Percentiles rank a stretch among this genome's conserved stretches.
These are phyloP conservation scores for Didymella arachidicola DNA, from an alignment of 2,329 filamentous ascomycete species.

Conservation along the genomic window DNA sequence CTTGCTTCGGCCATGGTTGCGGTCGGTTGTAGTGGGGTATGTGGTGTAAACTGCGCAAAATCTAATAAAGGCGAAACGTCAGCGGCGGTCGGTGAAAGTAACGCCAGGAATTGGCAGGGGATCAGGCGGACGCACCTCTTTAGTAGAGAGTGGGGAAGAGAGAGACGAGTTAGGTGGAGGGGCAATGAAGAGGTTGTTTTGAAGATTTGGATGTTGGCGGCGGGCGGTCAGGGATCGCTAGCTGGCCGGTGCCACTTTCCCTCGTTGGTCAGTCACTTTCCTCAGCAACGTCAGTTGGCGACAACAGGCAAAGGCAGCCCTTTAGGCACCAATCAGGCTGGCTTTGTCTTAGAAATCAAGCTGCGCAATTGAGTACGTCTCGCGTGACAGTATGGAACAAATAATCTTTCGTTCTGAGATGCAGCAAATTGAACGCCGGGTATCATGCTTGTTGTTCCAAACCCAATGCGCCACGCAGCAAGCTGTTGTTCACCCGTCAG, in stretches of 20 bases:
- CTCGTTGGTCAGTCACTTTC: conserved; percentile 12
- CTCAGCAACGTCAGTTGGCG: conserved; percentile 22
- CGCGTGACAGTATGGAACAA: not conserved
- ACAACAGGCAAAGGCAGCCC: conserved; percentile 29
- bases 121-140: conserved; percentile 38
- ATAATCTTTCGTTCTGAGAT: conserved; percentile 3
- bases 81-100: conserved; percentile 28
- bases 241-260: conserved; percentile 20
- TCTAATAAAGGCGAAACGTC: conserved; percentile 28
- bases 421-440: conserved; percentile 38
- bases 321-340: conserved; percentile 35
- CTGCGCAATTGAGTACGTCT: not conserved
- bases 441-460: conserved; percentile 44
- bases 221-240: conserved; percentile 20
- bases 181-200: conserved; percentile 27
- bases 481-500: conserved; percentile 29
- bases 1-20: conserved; percentile 63
- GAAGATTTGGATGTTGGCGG: conserved; percentile 27
- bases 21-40: conserved; percentile 45
- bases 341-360: conserved; percentile 29
- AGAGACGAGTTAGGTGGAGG: conserved; percentile 40
- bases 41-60: conserved; percentile 38
- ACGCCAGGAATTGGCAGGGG: conserved; percentile 24
- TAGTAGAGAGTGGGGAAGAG: conserved; percentile 40
- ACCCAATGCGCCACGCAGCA: conserved; percentile 48